Evolutionary conservation across 305 asterid species (phyloP).

Genomic region (Salvia sclarea): DNA sequence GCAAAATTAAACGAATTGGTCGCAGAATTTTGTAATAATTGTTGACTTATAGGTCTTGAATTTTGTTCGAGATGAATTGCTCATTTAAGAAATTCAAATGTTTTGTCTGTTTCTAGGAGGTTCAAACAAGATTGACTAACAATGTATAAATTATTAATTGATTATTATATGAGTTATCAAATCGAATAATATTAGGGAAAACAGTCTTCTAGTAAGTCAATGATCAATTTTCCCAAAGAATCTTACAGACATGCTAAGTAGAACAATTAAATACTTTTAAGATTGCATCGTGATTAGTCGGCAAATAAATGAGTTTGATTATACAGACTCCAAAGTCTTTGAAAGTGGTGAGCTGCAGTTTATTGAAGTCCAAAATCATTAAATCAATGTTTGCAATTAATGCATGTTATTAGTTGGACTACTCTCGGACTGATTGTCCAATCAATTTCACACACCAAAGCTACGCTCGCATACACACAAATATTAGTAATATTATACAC

Average conservation of each 20-base stretch:
- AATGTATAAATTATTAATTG: neutral
- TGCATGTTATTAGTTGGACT: slow-evolving; percentile 24
- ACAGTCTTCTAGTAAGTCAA: slow-evolving; percentile 44
- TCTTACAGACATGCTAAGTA: slow-evolving; percentile 67
- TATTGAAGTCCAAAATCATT: slow-evolving; percentile 4
- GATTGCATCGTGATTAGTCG: slow-evolving; percentile 35
- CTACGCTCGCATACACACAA: too few relatives aligned
- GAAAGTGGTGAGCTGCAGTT: slow-evolving; percentile 30
- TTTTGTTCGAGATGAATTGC: slow-evolving; percentile 19
- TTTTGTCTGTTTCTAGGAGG: slow-evolving; percentile 34
- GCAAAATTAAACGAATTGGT: slow-evolving; percentile 8
- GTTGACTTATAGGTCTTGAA: slow-evolving; percentile 41
- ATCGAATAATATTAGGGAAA: slow-evolving; percentile 7
- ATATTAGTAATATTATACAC: too few relatives aligned
- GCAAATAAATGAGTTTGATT: slow-evolving; percentile 27
- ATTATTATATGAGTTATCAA: neutral
- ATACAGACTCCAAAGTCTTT: slow-evolving; percentile 39
- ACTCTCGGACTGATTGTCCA: slow-evolving; percentile 17
- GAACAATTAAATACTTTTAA: slow-evolving; percentile 43
- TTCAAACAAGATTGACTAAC: slow-evolving; percentile 23
- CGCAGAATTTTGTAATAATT: slow-evolving; percentile 30
- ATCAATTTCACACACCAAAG: neutral
- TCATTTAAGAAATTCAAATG: slow-evolving; percentile 27
- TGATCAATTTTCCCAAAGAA: slow-evolving; percentile 33
- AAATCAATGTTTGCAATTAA: slow-evolving; percentile 33